Evolutionary conservation across 164 flowering plant species (phyloP), one percentile per base, ranked within the genome.

Genomic region (Nymphaea thermarum): DNA sequence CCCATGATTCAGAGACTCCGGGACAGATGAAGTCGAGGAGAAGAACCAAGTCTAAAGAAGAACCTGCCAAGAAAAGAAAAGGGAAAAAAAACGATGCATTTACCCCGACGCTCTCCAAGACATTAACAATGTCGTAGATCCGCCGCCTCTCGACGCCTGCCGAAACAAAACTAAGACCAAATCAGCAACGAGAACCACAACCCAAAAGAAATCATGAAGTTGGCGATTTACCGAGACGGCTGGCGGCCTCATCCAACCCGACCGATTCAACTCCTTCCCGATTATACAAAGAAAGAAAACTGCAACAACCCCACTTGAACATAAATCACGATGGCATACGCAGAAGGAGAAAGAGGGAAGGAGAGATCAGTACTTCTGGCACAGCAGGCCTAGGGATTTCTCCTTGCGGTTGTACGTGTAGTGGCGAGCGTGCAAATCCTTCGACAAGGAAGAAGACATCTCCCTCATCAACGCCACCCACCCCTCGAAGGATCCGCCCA

Each of bases 51-150:
- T 5, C 14, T 51, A 51, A 15, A 15, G 14, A 51, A 3, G 12
- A 51, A 51, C 8, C 4, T 51, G 14, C 14, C 55, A 47, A 47
- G 12, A 15, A 15, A 51, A 51, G 14, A 10, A 51, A 51, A 15
- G 66, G n/a, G n/a, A n/a, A n/a, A n/a, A 42, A 43, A 2, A 42
- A 42, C 16, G 16, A 72, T 65, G 66, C 43, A 66, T 89, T 80
- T 70, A 92, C 99, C 55, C 99, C 99, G 70, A 95, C 83, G 65
- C 99, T 90, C 71, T 95, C 99, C 71, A 95, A 72, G 2, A 95
- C 95, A 76, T 95, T 95, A 60, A 92, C 99, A 15, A 95, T 90
- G 64, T 95, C 99, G 44, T 95, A 95, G 77, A 95, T 92, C 85
- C 99, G 82, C 53, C 99, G 78, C 76, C 99, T 83, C 80, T 95